Conservation (phyloP, 768 basidiomycete species). For the Asterophora lycoperdoides region DNA sequence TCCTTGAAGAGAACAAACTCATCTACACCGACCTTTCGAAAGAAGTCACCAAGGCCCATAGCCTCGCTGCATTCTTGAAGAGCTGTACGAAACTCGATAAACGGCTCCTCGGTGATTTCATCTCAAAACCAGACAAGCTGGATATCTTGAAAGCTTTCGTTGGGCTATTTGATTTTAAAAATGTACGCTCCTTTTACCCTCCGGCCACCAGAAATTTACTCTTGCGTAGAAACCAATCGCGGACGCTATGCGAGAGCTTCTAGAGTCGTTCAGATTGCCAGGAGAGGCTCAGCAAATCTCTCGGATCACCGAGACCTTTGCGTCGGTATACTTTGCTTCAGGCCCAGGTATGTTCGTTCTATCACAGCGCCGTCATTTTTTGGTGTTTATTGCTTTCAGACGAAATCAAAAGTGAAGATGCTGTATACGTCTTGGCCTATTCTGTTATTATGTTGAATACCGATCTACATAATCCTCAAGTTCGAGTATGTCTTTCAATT, state of each 20-base stretch:
- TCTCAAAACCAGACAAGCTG: constrained; percentile 83
- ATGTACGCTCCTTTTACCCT: constrained; percentile 45
- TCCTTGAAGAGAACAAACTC: constrained; percentile 89
- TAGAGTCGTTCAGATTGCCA: constrained; percentile 91
- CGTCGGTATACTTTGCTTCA: constrained; percentile 83
- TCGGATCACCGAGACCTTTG: constrained; percentile 93
- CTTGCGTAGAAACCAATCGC: constrained; percentile 79
- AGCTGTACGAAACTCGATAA: constrained; percentile 85
- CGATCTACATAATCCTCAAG: constrained; percentile 92
- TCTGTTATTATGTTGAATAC: constrained; percentile 99
- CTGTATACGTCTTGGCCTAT: constrained; percentile 89
- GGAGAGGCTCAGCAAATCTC: constrained; percentile 94
- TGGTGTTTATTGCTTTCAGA: constrained; percentile 37
- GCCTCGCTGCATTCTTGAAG: constrained; percentile 85
- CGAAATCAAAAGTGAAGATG: constrained; percentile 88
- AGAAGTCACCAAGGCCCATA: constrained; percentile 52
- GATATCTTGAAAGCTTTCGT: constrained; percentile 87
- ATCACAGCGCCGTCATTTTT: background rate
- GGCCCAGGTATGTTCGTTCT: constrained; percentile 55
- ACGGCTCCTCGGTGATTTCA: constrained; percentile 87
- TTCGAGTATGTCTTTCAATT: constrained; percentile 56
- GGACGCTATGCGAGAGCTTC: constrained; percentile 91
- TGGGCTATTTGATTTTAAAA: constrained; percentile 82
- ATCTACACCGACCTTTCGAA: constrained; percentile 66
- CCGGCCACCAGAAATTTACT: background rate